These are phyloP conservation scores for Aspergillus ochraceus DNA, from an alignment of 2,329 filamentous ascomycete genomes.

Conservation along the genomic window DNA sequence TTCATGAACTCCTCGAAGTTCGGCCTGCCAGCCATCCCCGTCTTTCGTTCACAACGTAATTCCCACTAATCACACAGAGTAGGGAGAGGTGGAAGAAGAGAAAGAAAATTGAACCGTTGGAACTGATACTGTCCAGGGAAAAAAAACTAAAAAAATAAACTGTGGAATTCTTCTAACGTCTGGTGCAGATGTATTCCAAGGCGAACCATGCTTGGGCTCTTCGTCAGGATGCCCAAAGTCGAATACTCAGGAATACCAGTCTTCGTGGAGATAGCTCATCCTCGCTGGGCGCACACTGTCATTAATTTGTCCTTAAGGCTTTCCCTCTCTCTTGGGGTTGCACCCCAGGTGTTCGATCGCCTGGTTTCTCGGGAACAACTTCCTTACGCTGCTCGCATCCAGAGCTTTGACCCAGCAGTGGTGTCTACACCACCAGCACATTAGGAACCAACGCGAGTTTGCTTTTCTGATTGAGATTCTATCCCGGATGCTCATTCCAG, in stretches of 20 bases:
- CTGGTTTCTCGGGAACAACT: neutral
- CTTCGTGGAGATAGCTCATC: neutral
- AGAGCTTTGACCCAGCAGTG: neutral
- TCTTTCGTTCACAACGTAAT: neutral
- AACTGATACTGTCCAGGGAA: neutral
- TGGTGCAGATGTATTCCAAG: neutral
- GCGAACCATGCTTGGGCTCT: neutral
- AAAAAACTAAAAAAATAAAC: neutral
- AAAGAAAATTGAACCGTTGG: no score
- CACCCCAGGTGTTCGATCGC: neutral
- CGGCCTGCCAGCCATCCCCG: neutral
- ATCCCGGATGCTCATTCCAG: neutral
- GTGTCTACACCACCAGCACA: neutral
- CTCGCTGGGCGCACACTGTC: neutral
- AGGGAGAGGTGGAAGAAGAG: no score
- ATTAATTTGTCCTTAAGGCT: neutral
- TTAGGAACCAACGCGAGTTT: neutral
- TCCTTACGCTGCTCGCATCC: neutral
- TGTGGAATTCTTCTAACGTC: neutral
- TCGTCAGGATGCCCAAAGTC: neutral
- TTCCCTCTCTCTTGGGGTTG: no score
- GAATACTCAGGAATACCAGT: neutral
- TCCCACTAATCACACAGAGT: no score
- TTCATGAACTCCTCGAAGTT: neutral
- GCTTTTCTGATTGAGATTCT: neutral